Base-by-base conservation (phyloP, 441 rosid genomes). In the Codiaeum variegatum region DNA sequence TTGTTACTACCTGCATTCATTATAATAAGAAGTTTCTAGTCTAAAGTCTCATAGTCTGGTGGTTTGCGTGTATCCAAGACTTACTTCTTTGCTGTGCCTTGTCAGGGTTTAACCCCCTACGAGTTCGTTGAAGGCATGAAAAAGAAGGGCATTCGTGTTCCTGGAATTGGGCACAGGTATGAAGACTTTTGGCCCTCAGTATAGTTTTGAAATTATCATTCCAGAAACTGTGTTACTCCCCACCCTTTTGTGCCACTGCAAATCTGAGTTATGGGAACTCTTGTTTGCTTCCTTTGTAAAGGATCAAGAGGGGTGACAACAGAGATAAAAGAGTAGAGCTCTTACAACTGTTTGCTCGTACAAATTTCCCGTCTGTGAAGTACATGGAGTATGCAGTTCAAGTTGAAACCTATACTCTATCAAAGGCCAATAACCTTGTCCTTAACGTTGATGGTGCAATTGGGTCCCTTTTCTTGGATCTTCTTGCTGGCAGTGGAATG, bases 271-370 rank as follows among this genome's bases (percentile, higher is more conserved):
- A 9, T 74, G 56, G 24, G 7, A 56, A 65, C 23, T 76, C 44
- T 23, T 31, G 36, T 71, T 70, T 76, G 12, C 71, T 66, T 79
- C 52, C 38, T 47, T 8, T 31, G 28, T 23, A 88, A 73, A 94
- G 98, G 90, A 88, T 94, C 79, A 94, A 92, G 93, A 89, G 97
- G 72, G 92, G 97, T 36, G 98, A 94, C 86, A 94, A 90, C 87
- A 86, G 96, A 74, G 98, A 94, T 80, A 82, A 92, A 80, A 92
- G 98, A 82, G 98, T 94, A 26, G 97, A 90, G 86, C 88, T 92
- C 68, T 89, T 91, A 55, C 98, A 94, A 77, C 78, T 40, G 73
- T 90, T 90, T 67, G 98, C 96, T 4, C 89, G 90, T 68, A 86
- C 98, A 3, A 81, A 92, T 76, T 94, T 94, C 85, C 97, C 97